Evolutionary conservation across 768 basidiomycete genomes (phyloP).

Genomic region (Megacollybia marginata): DNA sequence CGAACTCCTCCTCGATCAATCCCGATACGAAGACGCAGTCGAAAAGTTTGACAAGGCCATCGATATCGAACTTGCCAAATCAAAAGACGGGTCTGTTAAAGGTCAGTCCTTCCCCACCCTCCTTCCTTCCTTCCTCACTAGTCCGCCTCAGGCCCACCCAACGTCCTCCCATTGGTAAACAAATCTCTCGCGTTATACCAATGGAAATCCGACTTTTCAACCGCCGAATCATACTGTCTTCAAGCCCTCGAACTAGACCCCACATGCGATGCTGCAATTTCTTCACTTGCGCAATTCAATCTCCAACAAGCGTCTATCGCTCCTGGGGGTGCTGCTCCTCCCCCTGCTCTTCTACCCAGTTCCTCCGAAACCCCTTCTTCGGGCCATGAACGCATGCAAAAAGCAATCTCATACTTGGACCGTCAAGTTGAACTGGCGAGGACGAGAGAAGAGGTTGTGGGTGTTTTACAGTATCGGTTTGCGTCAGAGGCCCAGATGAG

Average conservation of each 20-base stretch:
- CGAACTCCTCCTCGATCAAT: slow-evolving; percentile 89
- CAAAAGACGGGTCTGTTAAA: slow-evolving; percentile 40
- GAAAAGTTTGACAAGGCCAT: slow-evolving; percentile 91
- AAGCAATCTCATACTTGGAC: slow-evolving; percentile 82
- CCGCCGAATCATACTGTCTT: slow-evolving; percentile 77
- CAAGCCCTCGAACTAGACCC: slow-evolving; percentile 86
- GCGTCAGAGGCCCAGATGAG: slow-evolving; percentile 78
- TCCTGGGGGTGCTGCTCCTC: no score
- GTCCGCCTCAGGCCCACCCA: slow-evolving; percentile 30
- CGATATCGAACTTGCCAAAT: slow-evolving; percentile 62
- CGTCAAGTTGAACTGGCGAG: slow-evolving; percentile 79
- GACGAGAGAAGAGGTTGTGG: slow-evolving; percentile 82
- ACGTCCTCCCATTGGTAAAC: slow-evolving; percentile 93
- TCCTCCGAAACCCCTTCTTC: no score
- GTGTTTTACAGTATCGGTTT: slow-evolving; percentile 71
- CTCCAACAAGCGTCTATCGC: slow-evolving; percentile 85
- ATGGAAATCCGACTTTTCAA: slow-evolving; percentile 84
- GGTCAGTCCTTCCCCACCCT: no score
- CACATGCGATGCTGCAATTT: slow-evolving; percentile 94
- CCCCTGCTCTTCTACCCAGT: no score
- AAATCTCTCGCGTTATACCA: slow-evolving; percentile 96
- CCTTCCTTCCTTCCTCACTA: no score
- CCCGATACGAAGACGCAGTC: slow-evolving; percentile 79
- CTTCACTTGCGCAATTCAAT: slow-evolving; percentile 88
- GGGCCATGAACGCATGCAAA: slow-evolving; percentile 17